Base-by-base conservation (phyloP, 148 eudicot species). In the Agrostemma githago region DNA sequence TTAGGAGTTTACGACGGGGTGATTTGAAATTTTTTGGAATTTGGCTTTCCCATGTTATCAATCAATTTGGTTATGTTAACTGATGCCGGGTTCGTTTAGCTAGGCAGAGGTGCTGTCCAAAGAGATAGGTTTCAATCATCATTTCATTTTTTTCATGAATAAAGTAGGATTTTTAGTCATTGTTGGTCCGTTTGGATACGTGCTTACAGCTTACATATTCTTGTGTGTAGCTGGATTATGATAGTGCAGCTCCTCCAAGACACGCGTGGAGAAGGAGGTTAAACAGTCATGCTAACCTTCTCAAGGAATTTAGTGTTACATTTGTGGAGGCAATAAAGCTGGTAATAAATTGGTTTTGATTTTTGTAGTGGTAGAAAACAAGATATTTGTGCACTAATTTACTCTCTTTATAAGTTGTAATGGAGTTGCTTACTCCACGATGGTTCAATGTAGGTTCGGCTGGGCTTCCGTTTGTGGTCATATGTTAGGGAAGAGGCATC, bases 401-500 rank as follows among this genome's bases (percentile, higher is more conserved):
- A 19, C 6, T 54, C 7, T 48, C 8, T 3, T 48, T 19, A 14
- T 64, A 10, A 37, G 16, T 4, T 64, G 51, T 39, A 66, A 8
- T 41, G 69, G 51, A 10, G 12, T 15, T 74, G 64, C 21, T 58
- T 8, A 62, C 43, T 8, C 38, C 17, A 40, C 72, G 19, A 26
- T 75, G 16, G 56, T 68, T 14, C 69, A 62, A 69, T 84, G 39
- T 76, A 95, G 99, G 77, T 95, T 74, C 86, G 93, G 64, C 99
- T 95, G 84, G 99, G 96, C 43, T 70, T 95, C 79, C 97, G 99
- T 16, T 79, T 95, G 75, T 95, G 97, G 97, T 87, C 93, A 65
- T 95, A 95, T 77, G 87, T 95, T 66, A 87, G 97, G 83, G 97
- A 95, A 80, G 99, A 95, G 81, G 99, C 97, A 62, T 90, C 99